A percentile compares a stretch with the other conserved stretches of the same genome.
Conservation (phyloP, 306 rosid genomes). For the Adenanthera pavonina region DNA sequence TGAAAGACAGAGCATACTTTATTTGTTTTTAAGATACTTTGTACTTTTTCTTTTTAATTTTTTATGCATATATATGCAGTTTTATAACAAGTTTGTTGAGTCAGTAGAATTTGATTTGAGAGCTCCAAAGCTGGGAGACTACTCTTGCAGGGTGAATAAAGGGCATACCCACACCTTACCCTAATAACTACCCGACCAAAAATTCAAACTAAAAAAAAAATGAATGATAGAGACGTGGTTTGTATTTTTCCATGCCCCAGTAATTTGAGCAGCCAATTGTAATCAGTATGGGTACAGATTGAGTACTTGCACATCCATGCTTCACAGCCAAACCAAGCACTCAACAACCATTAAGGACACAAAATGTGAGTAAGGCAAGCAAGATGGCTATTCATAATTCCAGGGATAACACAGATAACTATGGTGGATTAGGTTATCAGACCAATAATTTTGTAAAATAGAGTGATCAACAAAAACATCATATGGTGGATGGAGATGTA, state of each 20-base stretch:
- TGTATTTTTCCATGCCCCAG: neutral
- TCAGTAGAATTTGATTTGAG: neutral
- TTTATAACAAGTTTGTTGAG: neutral
- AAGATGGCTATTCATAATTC: neutral
- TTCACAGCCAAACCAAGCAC: neutral
- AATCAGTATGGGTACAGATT: neutral
- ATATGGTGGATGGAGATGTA: neutral
- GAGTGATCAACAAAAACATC: neutral
- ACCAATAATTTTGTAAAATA: slow-evolving; percentile 9
- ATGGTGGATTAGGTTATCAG: neutral
- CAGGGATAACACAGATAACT: neutral
- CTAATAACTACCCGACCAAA: neutral
- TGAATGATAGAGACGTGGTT: neutral
- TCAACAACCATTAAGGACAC: neutral
- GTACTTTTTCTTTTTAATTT: too few relatives aligned
- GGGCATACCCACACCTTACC: neutral
- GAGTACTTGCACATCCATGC: neutral
- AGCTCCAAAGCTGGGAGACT: neutral
- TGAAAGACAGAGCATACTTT: neutral
- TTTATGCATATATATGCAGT: neutral
- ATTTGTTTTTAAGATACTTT: too few relatives aligned
- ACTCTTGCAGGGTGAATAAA: neutral
- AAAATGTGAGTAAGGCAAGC: neutral
- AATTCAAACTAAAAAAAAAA: neutral
- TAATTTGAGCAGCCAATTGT: neutral